These are phyloP conservation scores for Fusarium luffae DNA, from an alignment of 2,329 filamentous ascomycete genomes.

Conservation along the genomic window DNA sequence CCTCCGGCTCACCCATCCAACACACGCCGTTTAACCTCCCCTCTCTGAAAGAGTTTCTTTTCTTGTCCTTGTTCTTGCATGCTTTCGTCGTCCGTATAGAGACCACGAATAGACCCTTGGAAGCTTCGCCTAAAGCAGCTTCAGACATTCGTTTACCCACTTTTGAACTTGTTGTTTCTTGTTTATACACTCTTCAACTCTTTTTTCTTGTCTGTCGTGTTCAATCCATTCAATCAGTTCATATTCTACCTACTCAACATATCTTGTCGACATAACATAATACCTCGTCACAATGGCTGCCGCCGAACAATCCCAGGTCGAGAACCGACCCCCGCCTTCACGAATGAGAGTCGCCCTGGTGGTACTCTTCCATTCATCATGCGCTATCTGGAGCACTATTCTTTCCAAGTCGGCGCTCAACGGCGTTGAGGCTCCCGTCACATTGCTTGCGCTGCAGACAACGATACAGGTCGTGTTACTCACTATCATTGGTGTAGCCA, in stretches of 20 bases:
- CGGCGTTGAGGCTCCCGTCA: slow-evolving; percentile 43
- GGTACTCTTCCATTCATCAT: slow-evolving; percentile 44
- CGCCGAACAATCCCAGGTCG: slow-evolving; percentile 31
- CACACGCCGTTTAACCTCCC: slow-evolving; percentile 10
- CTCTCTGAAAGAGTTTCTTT: slow-evolving; percentile 16
- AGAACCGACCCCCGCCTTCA: slow-evolving; percentile 32
- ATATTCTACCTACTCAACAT: not conserved
- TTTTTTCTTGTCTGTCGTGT: not conserved
- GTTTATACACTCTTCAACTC: slow-evolving; percentile 3
- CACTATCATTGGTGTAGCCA: slow-evolving; percentile 38
- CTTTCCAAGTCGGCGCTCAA: slow-evolving; percentile 45
- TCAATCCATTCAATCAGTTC: not conserved
- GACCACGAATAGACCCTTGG: slow-evolving; percentile 24
- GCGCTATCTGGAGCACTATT: slow-evolving; percentile 45
- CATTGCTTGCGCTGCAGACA: slow-evolving; percentile 43
- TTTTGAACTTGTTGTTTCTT: slow-evolving; percentile 7
- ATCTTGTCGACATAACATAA: slow-evolving; percentile 16
- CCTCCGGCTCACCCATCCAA: slow-evolving; percentile 26
- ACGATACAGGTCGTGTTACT: slow-evolving; percentile 41
- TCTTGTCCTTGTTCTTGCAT: slow-evolving; percentile 24
- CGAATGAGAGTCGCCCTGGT: slow-evolving; percentile 40
- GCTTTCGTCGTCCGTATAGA: slow-evolving; percentile 23
- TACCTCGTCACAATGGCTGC: slow-evolving; percentile 33
- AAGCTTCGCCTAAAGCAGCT: slow-evolving; percentile 27
- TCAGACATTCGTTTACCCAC: slow-evolving; percentile 35